Evolutionary conservation across 1,284 basidiomycete genomes (phyloP).

Genomic region (Naganishia sp.): DNA sequence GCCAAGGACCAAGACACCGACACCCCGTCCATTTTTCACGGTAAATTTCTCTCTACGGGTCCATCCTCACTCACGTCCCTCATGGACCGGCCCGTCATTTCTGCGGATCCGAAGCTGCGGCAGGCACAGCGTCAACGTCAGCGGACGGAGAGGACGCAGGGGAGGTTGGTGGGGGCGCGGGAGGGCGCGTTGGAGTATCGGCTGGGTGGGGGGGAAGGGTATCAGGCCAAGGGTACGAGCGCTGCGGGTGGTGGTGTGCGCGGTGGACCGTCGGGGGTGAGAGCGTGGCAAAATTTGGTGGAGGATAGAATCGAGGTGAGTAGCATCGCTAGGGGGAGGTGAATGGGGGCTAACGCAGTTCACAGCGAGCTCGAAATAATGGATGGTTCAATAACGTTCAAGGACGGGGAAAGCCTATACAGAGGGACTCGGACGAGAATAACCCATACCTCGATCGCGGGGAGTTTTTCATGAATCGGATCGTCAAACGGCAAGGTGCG

Average conservation of each 20-base stretch:
- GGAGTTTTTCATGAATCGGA: slow-evolving; percentile 82
- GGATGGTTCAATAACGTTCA: slow-evolving; percentile 74
- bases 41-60: slow-evolving; percentile 43
- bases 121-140: slow-evolving; percentile 56
- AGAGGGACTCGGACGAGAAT: slow-evolving; percentile 63
- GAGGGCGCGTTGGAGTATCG: slow-evolving; percentile 77
- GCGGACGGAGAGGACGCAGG: slow-evolving; percentile 60
- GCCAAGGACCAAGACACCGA: slow-evolving; percentile 58
- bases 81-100: slow-evolving; percentile 32
- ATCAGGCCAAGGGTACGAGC: slow-evolving; percentile 57
- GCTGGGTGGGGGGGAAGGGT: slow-evolving; percentile 48
- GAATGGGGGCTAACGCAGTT: not conserved
- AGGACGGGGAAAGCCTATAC: slow-evolving; percentile 72
- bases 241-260: slow-evolving; percentile 47
- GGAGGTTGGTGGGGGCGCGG: slow-evolving; percentile 64
- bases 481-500: slow-evolving; percentile 79
- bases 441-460: slow-evolving; percentile 72
- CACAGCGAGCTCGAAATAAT: slow-evolving; percentile 52
- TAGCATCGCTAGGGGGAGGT: slow-evolving; percentile 20
- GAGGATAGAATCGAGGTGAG: slow-evolving; percentile 77
- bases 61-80: slow-evolving; percentile 41
- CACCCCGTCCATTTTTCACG: slow-evolving; percentile 47
- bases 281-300: slow-evolving; percentile 72
- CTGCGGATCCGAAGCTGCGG: slow-evolving; percentile 36
- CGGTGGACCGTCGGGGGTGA: slow-evolving; percentile 57